phyloP scores from a whole-genome alignment of 345 rosid species.

The Barbarea vulgaris region DNA sequence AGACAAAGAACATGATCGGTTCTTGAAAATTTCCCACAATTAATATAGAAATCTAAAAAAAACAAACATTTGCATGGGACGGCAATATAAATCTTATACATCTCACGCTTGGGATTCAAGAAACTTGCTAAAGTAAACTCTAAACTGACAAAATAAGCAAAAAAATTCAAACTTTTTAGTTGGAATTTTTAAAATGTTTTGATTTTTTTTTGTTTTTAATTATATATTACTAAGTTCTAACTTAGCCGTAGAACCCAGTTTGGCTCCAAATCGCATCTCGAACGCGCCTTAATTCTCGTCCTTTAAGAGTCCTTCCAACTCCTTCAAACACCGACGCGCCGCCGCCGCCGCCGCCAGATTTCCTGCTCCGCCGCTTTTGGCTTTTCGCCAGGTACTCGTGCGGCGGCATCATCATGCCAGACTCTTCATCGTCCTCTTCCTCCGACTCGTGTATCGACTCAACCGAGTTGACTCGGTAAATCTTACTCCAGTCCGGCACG shows the following conservation, averaged over 20 bases:
- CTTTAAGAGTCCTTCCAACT: conserved; percentile 89
- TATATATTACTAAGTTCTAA: background rate
- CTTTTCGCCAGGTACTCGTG: conserved; percentile 89
- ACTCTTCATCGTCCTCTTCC: conserved; percentile 61
- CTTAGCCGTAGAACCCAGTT: conserved; percentile 71
- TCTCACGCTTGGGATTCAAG: conserved; percentile 40
- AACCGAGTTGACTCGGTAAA: conserved; percentile 72
- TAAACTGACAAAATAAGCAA: conserved; percentile 29
- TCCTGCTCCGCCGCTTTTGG: conserved; percentile 55
- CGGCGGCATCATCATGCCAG: conserved; percentile 83
- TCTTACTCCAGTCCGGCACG: conserved; percentile 97
- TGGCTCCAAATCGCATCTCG: conserved; percentile 97
- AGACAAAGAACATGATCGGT: conserved; percentile 16
- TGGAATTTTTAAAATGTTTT: background rate
- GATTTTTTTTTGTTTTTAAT: background rate
- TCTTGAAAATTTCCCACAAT: background rate
- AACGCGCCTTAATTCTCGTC: conserved; percentile 90
- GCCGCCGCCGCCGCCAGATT: conserved; percentile 51
- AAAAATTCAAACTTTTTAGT: background rate
- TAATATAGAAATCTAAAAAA: background rate
- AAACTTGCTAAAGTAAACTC: conserved; percentile 31
- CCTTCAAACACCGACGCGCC: conserved; percentile 84
- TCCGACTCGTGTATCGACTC: conserved; percentile 79
- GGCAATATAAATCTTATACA: conserved; percentile 25
- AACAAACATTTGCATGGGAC: conserved; percentile 35